Base-by-base conservation (phyloP, 495 filamentous ascomycete species). In the Aspergillus cavernicola region DNA sequence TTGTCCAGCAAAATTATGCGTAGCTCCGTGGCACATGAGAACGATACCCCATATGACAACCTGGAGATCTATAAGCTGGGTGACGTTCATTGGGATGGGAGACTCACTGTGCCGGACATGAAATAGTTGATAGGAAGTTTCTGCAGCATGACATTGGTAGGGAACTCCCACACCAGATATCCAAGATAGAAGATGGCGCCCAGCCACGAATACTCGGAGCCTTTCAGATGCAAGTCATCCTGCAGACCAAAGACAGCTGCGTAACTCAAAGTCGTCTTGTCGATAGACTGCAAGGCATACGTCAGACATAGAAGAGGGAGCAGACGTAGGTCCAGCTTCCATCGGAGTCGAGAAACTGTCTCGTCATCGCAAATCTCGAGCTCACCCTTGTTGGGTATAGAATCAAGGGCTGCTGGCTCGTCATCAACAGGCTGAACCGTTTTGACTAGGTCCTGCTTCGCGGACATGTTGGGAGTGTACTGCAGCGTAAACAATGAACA, bases 221-320 rank as follows among this genome's bases (percentile, higher is more conserved):
- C 69, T 38, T 72, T 62, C 3, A 80, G 67, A 22, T 73, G 42
- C 9, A 77, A 55, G 60, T 63, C 78, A 11, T 79, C 66, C 13
- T 64, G 55, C 48, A 85, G 81, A 0, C 79, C 80, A 57, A 84
- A 84, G 45, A 84, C 76, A 13, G 79, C 74, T 11, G 79, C 77
- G 58, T 82, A 81, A 26, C 76, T 79, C 13, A 82, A 57, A 0
- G 79, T 82, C 2, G 78, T 81, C 65, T 81, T 41, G 38, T 41
- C 18, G 38, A 41, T 41, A 19, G 38, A 41, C n/a, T 41, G 38
- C 20, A 41, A 24, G 16, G 38, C 38, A 12, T 41, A 41, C 2
- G 38, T 41, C 10, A 41, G 18, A 16, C 38, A 24, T 1, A 41
- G 38, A 23, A 41, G 38, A 3, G 20, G 38, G 8, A 41, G 38